phyloP scores from a whole-genome alignment of 352 stramenopile species.

The Salisapilia sapeloensis region DNA sequence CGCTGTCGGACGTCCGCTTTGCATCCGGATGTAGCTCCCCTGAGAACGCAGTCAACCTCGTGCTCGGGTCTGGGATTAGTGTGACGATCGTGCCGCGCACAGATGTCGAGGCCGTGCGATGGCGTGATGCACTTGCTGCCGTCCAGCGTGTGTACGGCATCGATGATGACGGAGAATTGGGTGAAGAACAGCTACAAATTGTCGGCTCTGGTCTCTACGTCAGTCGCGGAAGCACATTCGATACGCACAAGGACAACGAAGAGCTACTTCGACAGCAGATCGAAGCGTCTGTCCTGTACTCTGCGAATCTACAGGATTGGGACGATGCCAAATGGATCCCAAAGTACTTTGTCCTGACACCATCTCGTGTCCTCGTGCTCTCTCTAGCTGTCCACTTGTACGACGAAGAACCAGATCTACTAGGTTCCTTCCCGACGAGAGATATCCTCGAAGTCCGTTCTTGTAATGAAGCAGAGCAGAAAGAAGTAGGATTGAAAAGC shows the following conservation, averaged over 20 bases:
- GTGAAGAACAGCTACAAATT: conserved; percentile 56
- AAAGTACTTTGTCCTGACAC: conserved; percentile 80
- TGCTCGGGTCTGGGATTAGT: conserved; percentile 43
- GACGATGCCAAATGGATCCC: conserved; percentile 77
- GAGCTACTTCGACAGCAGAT: conserved; percentile 71
- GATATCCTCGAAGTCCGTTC: conserved; percentile 68
- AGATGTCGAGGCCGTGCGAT: conserved; percentile 75
- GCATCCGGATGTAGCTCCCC: conserved; percentile 72
- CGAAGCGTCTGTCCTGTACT: conserved; percentile 63
- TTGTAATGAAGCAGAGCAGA: conserved; percentile 54
- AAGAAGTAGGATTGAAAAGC: too few species aligned
- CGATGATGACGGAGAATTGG: conserved; percentile 56
- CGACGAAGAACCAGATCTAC: conserved; percentile 74
- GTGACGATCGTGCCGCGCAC: conserved; percentile 71
- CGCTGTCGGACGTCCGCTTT: conserved; percentile 66
- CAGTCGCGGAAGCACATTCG: conserved; percentile 73
- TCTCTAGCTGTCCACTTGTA: conserved; percentile 74
- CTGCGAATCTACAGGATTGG: conserved; percentile 74
- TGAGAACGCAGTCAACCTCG: conserved; percentile 71
- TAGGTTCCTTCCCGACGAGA: conserved; percentile 66
- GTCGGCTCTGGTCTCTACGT: conserved; percentile 68
- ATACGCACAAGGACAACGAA: conserved; percentile 70
- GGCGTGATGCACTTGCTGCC: conserved; percentile 55
- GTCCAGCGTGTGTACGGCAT: conserved; percentile 71
- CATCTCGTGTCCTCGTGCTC: conserved; percentile 55